A percentile compares a stretch with the other conserved stretches of the same genome.
Conservation (phyloP, 163 green algal genomes). For the Scenedesmus sp. region DNA sequence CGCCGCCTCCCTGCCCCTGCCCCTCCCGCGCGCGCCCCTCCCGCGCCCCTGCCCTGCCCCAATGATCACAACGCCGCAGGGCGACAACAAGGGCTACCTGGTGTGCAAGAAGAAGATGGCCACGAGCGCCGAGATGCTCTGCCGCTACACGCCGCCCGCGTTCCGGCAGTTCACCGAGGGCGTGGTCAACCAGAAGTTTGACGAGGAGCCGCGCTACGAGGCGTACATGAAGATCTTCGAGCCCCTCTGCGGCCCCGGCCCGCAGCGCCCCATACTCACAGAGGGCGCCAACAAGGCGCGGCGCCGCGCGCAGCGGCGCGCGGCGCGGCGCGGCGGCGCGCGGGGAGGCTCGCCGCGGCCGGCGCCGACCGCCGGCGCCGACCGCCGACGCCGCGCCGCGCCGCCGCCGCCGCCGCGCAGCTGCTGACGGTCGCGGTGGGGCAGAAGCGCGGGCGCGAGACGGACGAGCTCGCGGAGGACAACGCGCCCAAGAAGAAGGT, state of each 20-base stretch:
- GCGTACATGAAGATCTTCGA: conserved; percentile 91
- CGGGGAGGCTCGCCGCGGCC: no score
- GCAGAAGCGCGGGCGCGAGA: conserved; percentile 90
- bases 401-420: conserved; percentile 16
- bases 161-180: conserved; percentile 96
- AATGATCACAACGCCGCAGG: conserved; percentile 40
- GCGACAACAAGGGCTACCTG: conserved; percentile 97
- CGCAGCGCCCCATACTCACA: conserved; percentile 86
- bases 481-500: conserved; percentile 73
- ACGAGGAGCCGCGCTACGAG: conserved; percentile 98
- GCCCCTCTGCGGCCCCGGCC: conserved; percentile 79
- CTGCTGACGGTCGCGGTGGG: conserved; percentile 72
- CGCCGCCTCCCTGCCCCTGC: no score
- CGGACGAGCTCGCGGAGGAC: conserved; percentile 74
- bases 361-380: no score
- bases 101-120: conserved; percentile 99
- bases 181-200: conserved; percentile 99
- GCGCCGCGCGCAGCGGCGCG: no score
- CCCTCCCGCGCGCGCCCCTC: no score
- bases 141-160: conserved; percentile 92
- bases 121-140: conserved; percentile 95
- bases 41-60: no score
- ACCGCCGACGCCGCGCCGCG: no score
- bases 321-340: no score
- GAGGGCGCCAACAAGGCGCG: conserved; percentile 76